Evolutionary conservation across 192 early-diverging fungal genomes (phyloP), one percentile per base, ranked within the genome.

Genomic region (Coemansia interrupta): DNA sequence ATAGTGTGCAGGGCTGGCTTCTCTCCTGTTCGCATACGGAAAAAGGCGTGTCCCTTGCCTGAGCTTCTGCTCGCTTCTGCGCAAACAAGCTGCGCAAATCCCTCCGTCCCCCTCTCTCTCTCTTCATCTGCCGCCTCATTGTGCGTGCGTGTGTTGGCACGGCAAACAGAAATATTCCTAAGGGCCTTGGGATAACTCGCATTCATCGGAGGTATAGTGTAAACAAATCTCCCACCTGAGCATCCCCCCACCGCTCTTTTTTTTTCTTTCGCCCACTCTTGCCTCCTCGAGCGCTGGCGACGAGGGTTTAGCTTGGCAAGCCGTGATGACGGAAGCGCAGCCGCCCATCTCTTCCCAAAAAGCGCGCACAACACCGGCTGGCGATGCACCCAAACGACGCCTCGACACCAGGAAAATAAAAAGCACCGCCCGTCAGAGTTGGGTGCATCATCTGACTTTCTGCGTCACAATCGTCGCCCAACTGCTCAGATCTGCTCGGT

Each of bases 1-100:
- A 54, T 54, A 54, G 53, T 54, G 53, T 38, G 53, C 53, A 54
- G 53, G 53, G 36, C 17, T 18, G 7, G 14, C 18, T 24, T 53
- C 22, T 26, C 22, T 23, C 15, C 15, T 32, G 15, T n/a, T 13
- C 50, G 29, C 28, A 52, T 29, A 52, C 50, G 15, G 12, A 52
- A 52, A 15, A 52, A 15, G 9, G 13, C 15, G 15, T 44, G 42
- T 10, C 24, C 50, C 29, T 52, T 30, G 29, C 50, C 29, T 52
- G 24, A 7, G 23, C 28, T 49, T 49, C 47, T 20, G 13, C 23
- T 20, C 28, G 23, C 50, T 52, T 52, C 50, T 52, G 50, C 50
- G 50, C 50, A 52, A 52, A 52, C 29, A 52, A 22, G 50, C 50
- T 40, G 38, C 53, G 53, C 53, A 54, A 54, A 54, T 54, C 53